A percentile compares a stretch with the other conserved stretches of the same genome.
Conservation (phyloP, 2,329 filamentous ascomycete genomes). For the Pseudogymnoascus sp. region DNA sequence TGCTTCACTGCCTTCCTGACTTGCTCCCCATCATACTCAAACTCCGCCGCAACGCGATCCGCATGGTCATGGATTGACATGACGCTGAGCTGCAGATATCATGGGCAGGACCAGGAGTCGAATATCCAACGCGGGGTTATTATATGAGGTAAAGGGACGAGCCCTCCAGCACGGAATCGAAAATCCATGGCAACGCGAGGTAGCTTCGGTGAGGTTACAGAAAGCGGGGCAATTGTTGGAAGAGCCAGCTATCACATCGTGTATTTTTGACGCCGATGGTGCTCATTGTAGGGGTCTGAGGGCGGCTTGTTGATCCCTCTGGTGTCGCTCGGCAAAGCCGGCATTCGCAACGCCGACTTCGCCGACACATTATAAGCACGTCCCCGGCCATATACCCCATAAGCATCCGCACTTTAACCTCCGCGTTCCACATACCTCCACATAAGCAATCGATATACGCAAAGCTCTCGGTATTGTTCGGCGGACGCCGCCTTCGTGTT, state of each 20-base stretch:
- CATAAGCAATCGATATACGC: background rate
- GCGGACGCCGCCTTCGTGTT: conserved; percentile 2
- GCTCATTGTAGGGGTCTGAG: background rate
- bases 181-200: background rate
- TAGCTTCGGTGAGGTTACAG: conserved; percentile 5
- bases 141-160: background rate
- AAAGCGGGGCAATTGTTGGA: conserved; percentile 1
- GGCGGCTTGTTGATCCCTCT: background rate
- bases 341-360: background rate
- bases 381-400: background rate
- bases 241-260: background rate
- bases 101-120: background rate
- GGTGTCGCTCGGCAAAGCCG: background rate
- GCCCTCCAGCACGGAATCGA: background rate
- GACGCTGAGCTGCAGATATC: conserved; percentile 37
- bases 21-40: conserved; percentile 72
- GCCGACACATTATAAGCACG: background rate
- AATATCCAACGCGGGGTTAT: background rate
- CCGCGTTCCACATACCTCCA: conserved; percentile 7
- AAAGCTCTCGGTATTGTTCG: background rate
- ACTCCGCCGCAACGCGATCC: conserved; percentile 71
- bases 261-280: background rate
- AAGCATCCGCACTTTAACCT: background rate
- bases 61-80: conserved; percentile 65
- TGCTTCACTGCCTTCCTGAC: conserved; percentile 75